phyloP scores from a whole-genome alignment of 805 yeast species.

The Wickerhamomyces canadensis region DNA sequence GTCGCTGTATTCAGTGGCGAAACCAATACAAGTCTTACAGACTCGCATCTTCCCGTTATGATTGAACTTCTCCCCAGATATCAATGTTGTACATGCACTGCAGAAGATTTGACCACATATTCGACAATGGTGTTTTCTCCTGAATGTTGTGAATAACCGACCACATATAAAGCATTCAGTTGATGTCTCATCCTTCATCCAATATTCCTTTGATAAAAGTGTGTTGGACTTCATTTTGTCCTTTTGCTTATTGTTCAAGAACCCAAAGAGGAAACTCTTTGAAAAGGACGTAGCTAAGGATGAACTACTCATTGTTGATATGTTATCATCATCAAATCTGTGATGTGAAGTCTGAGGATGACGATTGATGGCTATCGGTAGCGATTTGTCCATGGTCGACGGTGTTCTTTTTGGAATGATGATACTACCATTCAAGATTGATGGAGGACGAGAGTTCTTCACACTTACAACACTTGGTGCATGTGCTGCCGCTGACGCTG shows the following conservation, averaged over 20 bases:
- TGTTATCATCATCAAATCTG: constrained; percentile 28
- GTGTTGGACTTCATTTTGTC: constrained; percentile 17
- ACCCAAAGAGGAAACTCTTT: constrained; percentile 36
- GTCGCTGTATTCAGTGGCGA: constrained; percentile 63
- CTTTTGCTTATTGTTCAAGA: constrained; percentile 29
- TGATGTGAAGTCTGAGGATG: constrained; percentile 12
- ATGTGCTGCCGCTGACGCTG: constrained; percentile 14
- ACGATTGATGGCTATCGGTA: constrained; percentile 17
- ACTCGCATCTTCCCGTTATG: constrained; percentile 67
- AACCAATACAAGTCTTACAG: constrained; percentile 64
- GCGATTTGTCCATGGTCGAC: constrained; percentile 4
- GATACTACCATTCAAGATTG: constrained; percentile 12
- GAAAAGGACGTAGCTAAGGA: constrained; percentile 38
- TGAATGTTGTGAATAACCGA: constrained; percentile 71
- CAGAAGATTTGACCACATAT: constrained; percentile 96
- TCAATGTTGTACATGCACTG: constrained; percentile 67
- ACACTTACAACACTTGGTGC: constrained; percentile 15
- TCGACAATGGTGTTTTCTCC: constrained; percentile 92
- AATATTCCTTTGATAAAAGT: constrained; percentile 57
- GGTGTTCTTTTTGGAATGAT: constrained; percentile 11
- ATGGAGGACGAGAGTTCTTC: constrained; percentile 16
- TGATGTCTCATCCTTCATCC: constrained; percentile 96
- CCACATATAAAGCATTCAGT: constrained; percentile 84
- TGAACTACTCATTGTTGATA: constrained; percentile 33
- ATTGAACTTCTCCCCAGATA: constrained; percentile 61